Conservation (phyloP, 495 filamentous ascomycete species). For the Penicillium simplicissimum region DNA sequence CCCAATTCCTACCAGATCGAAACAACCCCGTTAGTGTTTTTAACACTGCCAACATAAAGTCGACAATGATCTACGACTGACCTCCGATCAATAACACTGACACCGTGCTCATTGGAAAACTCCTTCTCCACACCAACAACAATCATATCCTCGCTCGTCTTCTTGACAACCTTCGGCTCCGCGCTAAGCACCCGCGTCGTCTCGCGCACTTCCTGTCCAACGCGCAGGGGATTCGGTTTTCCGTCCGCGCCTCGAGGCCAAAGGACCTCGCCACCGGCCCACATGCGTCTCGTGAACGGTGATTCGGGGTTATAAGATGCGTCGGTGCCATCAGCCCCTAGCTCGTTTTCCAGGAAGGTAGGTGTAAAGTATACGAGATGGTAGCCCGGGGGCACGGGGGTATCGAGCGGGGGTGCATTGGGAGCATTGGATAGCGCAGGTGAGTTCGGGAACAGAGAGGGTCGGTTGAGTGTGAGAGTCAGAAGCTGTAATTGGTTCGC, state of each 20-base stretch:
- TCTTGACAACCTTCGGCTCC: slow-evolving; percentile 50
- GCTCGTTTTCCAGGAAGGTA: slow-evolving; percentile 49
- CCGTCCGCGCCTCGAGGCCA: slow-evolving; percentile 45
- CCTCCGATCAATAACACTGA: slow-evolving; percentile 56
- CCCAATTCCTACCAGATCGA: slow-evolving; percentile 51
- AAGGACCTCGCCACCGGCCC: slow-evolving; percentile 69
- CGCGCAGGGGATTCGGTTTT: slow-evolving; percentile 42
- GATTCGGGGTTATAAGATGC: slow-evolving; percentile 62
- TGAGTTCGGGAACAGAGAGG: slow-evolving; percentile 35
- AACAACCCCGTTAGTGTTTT: slow-evolving; percentile 1
- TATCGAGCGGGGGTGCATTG: slow-evolving; percentile 29
- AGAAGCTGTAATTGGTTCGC: slow-evolving; percentile 60
- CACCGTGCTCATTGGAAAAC: slow-evolving; percentile 51
- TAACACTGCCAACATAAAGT: not conserved
- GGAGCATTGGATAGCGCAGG: slow-evolving; percentile 35
- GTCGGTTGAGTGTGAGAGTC: slow-evolving; percentile 52
- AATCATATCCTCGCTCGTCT: slow-evolving; percentile 63
- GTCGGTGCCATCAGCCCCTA: slow-evolving; percentile 74
- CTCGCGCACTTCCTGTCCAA: slow-evolving; percentile 58
- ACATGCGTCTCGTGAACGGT: slow-evolving; percentile 72
- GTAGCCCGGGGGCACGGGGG: slow-evolving; percentile 62
- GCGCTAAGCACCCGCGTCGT: slow-evolving; percentile 54
- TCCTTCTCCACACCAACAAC: slow-evolving; percentile 64
- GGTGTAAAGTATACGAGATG: slow-evolving; percentile 75
- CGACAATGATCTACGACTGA: slow-evolving; percentile 10